Base-by-base conservation (phyloP, 805 yeast species). In the Saccharomyces paradoxus region DNA sequence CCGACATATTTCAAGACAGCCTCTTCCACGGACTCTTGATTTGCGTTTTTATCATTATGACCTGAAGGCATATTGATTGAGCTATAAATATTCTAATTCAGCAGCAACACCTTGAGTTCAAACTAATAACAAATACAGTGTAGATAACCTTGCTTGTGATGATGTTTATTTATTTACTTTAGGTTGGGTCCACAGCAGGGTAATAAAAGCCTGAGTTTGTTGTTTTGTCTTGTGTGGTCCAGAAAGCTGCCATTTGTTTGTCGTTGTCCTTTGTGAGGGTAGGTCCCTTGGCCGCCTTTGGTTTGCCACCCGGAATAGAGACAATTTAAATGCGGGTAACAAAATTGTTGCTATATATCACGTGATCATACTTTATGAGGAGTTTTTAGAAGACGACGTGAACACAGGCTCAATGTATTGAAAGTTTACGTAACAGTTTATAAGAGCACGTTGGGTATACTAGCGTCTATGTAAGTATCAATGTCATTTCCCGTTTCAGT, bases 1-100 rank as follows among this genome's bases (percentile, higher is more conserved):
- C 85, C 87, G 14, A 84, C 90, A 58, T 79, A 79, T 53, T 79
- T 76, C 81, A 84, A 75, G 24, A 85, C 89, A 0, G 88, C 91
- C 13, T 85, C 90, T 61, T 84, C 90, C 4, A 84, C 90, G 56
- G 74, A 68, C 29, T 66, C 70, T 41, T 67, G 64, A 41, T 64
- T 29, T 7, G 13, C 24, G 30, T 29, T 31, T 31, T 26, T 22
- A 29, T 46, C 13, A 10, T 17, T 37, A 37, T 37, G 44, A 37
- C 17, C 44, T n/a, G 44, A 9, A 22, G 44, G 44, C 44, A 37
- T 37, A 22, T 37, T 17, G 44, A 37, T 37, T 37, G 44, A 17
- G 24, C 24, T 37, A 37, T 21, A 37, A n/a, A 17, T 17, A 37
- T 37, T 37, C 24, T 17, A 37, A 28, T 21, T 50, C 49, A 22